Base-by-base conservation (phyloP, 352 stramenopile species). In the Globisporangium mamillatum region DNA sequence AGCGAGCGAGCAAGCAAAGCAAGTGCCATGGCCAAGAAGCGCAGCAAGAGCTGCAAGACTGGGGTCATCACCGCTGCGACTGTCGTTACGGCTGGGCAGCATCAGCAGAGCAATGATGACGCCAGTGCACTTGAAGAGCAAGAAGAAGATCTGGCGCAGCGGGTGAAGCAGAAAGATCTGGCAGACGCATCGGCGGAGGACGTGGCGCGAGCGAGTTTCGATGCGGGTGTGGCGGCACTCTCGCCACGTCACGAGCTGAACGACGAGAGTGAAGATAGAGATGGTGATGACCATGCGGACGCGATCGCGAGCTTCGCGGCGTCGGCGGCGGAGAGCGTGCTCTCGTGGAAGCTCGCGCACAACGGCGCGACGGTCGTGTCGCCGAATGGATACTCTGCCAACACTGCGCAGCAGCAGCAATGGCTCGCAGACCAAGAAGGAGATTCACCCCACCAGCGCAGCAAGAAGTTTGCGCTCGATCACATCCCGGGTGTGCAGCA, bases 241-340 rank as follows among this genome's bases (percentile, higher is more conserved):
- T 63, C 59, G 3, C 38, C 59, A 14, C 59, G 38, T 14, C 53
- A 58, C 22, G 10, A 92, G 61, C 50, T 74, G 71, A 58, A 36
- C 22, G 81, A 81, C 6, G 68, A 64, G 0, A 81, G 78, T 1
- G 81, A 74, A 9, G 10, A 55, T 27, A 14, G n/a, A 3, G n/a
- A 53, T 9, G 9, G 41, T 14, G 38, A 22, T 9, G 12, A 34
- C 24, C 25, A 38, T 41, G 48, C 14, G 2, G 41, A 66, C 1
- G 61, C 9, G 32, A 29, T 67, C 46, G 61, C 61, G 48, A 48
- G 24, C 25, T 67, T 67, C 34, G 61, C 46, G 46, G 41, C 44
- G 29, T 66, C 61, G 18, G 61, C 61, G 18, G 34, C 52, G 14
- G 61, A 67, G n/a, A 24, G 18, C 9, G 14, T 67, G 27, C 46